phyloP scores from a whole-genome alignment of 2,329 filamentous ascomycete genomes.

The Dothidotthia symphoricarpi region DNA sequence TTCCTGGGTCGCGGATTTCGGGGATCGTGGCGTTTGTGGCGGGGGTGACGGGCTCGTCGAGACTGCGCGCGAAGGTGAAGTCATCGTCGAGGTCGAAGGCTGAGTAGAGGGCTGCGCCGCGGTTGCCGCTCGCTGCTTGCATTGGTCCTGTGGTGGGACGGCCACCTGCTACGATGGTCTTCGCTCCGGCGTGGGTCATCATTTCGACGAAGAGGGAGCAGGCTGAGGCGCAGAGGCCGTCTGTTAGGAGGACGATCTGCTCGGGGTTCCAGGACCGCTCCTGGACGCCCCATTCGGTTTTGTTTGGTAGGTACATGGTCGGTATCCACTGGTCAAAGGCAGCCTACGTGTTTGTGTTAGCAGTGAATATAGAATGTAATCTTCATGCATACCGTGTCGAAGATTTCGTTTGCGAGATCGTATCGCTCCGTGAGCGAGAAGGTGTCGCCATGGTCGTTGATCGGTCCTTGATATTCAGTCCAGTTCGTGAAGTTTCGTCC shows the following conservation, averaged over 20 bases:
- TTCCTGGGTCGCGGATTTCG: constrained; percentile 14
- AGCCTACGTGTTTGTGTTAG: constrained; percentile 1
- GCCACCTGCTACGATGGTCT: constrained; percentile 57
- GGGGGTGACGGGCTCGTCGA: constrained; percentile 3
- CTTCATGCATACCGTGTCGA: constrained; percentile 1
- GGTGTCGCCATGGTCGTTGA: constrained; percentile 14
- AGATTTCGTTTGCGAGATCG: constrained; percentile 7
- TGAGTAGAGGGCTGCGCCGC: constrained; percentile 48
- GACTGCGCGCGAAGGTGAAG: constrained; percentile 8
- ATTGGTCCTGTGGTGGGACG: constrained; percentile 54
- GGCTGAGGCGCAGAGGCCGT: constrained; percentile 58
- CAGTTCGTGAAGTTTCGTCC: constrained; percentile 40
- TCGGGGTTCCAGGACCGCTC: constrained; percentile 12
- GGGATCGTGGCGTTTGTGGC: constrained; percentile 5
- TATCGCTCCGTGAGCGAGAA: constrained; percentile 9
- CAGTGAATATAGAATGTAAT: too few species aligned
- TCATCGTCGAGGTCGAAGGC: constrained; percentile 38
- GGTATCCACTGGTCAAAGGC: constrained; percentile 12
- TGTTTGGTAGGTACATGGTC: constrained; percentile 3
- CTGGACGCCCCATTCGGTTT: background rate
- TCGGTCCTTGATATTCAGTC: constrained; percentile 39
- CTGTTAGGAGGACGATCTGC: constrained; percentile 45
- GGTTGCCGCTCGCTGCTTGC: constrained; percentile 60
- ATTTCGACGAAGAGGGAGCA: constrained; percentile 56
- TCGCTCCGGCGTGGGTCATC: constrained; percentile 52